Base-by-base conservation (phyloP, 2,329 filamentous ascomycete species). In the Penicillium crustosum region DNA sequence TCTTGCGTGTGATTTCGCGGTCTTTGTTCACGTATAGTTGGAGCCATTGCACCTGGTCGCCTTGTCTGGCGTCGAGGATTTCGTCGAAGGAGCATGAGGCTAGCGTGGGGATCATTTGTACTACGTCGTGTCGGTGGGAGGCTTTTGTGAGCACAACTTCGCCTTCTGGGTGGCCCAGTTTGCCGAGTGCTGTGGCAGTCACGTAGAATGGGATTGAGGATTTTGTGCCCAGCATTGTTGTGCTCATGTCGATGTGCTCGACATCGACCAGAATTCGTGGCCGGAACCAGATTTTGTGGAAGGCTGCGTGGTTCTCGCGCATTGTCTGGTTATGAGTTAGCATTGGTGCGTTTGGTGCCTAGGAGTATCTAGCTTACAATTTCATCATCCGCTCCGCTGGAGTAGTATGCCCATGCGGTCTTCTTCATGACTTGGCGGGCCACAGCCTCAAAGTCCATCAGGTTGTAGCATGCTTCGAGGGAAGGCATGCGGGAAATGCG, bases 11-110 rank as follows among this genome's bases (percentile, higher is more conserved):
- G 75, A 99, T 93, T 33, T 83, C 84, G 56, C 94, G 89, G 79
- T 99, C 89, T 76, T 95, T 94, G 84, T 99, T 99, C 67, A 99
- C 91, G 78, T 97, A 96, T 0, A 99, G 85, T 78, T 99, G 94
- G 65, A 99, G 81, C 94, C 94, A 99, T 77, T 97, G 94, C 5
- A 92, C 86, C 75, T 97, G 93, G 61, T 89, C 88, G 44, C 84
- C 89, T 62, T 85, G 81, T 31, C 83, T 85, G 19, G 93, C 94
- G 74, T 97, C 94, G 63, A 95, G 81, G 59, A 99, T 96, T 77
- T 99, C 93, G 78, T 99, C 94, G 69, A 99, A 97, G 1, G 92
- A 94, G 80, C 94, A 97, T 2, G 92, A 97, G 2, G 94, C 94
- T 7, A 99, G 83, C 3, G 94, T 99, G 2, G 94, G 94, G 61